A percentile compares a stretch with the other conserved stretches of the same genome.
Conservation (phyloP, 179 eudicot genomes). For the Monotropa hypopitys region DNA sequence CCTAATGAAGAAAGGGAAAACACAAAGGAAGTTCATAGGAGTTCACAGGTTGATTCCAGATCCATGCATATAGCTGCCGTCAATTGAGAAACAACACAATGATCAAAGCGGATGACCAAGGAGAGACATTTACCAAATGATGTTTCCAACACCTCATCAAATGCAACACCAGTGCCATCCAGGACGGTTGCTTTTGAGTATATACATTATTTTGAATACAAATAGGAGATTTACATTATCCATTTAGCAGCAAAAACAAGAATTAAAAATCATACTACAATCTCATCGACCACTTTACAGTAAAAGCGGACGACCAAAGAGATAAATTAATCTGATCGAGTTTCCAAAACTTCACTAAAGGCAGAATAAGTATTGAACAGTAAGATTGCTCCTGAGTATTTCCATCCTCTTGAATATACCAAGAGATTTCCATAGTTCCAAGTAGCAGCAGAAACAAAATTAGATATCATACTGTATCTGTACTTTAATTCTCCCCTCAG, state of each 20-base stretch:
- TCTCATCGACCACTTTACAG: neutral
- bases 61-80: neutral
- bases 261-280: neutral
- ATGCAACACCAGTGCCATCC: neutral
- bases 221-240: neutral
- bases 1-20: neutral
- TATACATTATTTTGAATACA: neutral
- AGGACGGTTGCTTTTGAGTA: neutral
- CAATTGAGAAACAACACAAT: neutral
- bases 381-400: neutral
- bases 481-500: neutral
- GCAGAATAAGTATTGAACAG: neutral
- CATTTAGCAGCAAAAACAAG: neutral
- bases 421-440: neutral
- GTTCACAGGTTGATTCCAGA: neutral
- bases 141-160: neutral
- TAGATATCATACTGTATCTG: neutral
- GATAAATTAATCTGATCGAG: neutral
- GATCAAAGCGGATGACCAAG: neutral
- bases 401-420: neutral
- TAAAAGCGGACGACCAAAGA: neutral
- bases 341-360: neutral
- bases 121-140: neutral
- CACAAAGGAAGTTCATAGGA: neutral
- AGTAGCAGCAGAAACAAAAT: neutral